Percentiles rank a stretch among this genome's conserved stretches.
phyloP scores from a whole-genome alignment of 2,329 filamentous ascomycete genomes.

The Colletotrichum horii region DNA sequence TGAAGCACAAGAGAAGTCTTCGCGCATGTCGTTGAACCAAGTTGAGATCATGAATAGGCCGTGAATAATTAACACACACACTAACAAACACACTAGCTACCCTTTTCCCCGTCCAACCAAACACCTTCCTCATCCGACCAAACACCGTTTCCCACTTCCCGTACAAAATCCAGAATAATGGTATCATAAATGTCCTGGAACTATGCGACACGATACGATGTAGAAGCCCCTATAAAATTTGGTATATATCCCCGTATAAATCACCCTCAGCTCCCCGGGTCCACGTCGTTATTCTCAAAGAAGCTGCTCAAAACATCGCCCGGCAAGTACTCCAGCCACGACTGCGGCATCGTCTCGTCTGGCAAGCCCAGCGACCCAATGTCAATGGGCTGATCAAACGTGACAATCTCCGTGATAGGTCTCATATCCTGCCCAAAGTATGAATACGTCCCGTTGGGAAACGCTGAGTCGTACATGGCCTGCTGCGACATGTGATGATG shows the following conservation, averaged over 20 bases:
- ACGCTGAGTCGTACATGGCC: neutral
- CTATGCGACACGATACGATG: neutral
- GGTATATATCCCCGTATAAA: neutral
- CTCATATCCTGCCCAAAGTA: constrained; percentile 29
- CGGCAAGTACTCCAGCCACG: constrained; percentile 76
- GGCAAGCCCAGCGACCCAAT: constrained; percentile 67
- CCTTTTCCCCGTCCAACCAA: neutral
- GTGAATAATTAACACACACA: neutral
- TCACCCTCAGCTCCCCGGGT: constrained; percentile 1
- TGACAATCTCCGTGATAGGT: constrained; percentile 56
- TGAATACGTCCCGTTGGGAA: constrained; percentile 10
- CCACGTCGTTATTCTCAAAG: constrained; percentile 42
- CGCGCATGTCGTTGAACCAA: accelerated
- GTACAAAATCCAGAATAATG: neutral
- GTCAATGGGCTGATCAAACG: constrained; percentile 79
- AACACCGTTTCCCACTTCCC: neutral
- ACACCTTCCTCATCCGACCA: neutral
- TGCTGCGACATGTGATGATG: constrained; percentile 3
- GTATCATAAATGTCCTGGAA: neutral
- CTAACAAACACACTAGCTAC: neutral
- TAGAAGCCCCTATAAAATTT: neutral
- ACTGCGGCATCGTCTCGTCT: constrained; percentile 69
- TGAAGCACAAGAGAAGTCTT: no score
- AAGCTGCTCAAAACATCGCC: constrained; percentile 64
- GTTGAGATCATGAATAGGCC: neutral